phyloP scores from a whole-genome alignment of 306 rosid genomes.

The Lathyrus oleraceus region DNA sequence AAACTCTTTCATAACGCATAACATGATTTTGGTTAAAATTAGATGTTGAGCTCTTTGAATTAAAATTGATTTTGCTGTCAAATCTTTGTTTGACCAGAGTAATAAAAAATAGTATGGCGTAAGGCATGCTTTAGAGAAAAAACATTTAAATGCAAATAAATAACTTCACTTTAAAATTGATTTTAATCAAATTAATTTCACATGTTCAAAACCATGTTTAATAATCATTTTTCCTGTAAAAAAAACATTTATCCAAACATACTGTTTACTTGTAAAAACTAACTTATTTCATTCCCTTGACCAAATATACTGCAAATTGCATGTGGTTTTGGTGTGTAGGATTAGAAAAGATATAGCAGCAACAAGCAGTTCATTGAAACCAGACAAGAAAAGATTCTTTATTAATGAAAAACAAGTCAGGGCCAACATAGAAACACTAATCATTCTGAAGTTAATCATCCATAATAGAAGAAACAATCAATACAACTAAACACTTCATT shows the following conservation, averaged over 20 bases:
- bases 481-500: conserved; percentile 34
- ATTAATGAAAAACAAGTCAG: conserved; percentile 1
- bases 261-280: too few species aligned
- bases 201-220: background rate
- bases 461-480: conserved; percentile 15
- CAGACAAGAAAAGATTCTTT: background rate
- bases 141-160: background rate
- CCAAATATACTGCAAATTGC: background rate
- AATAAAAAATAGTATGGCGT: background rate
- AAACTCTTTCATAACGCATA: background rate
- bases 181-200: too few species aligned
- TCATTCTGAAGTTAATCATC: conserved; percentile 20
- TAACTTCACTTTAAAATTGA: background rate
- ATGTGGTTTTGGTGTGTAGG: background rate
- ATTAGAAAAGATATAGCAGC: background rate
- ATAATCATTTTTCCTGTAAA: background rate
- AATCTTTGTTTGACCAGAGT: background rate
- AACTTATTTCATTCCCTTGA: background rate
- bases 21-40: background rate
- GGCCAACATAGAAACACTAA: conserved; percentile 7
- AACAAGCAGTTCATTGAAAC: background rate
- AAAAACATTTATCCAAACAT: too few species aligned
- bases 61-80: background rate
- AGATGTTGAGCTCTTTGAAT: background rate
- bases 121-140: background rate